phyloP scores from a whole-genome alignment of 805 yeast genomes.

The Schizosaccharomyces cryophilus region DNA sequence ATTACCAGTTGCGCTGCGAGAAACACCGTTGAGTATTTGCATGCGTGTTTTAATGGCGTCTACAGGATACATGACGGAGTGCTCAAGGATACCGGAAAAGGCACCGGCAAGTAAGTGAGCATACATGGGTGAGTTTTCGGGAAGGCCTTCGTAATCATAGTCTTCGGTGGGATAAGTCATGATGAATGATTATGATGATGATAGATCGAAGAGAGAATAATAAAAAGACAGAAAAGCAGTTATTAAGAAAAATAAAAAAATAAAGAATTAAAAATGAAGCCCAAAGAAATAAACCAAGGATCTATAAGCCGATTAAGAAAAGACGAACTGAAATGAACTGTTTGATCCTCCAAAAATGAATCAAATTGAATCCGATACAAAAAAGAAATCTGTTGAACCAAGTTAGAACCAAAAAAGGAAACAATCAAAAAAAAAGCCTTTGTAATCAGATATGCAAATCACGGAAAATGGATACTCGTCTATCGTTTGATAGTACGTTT shows the following conservation, averaged over 20 bases:
- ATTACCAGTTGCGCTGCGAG: slow-evolving; percentile 14
- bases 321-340: too few species aligned
- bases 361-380: too few species aligned
- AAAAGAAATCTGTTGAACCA: too few species aligned
- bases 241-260: background rate
- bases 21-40: slow-evolving; percentile 28
- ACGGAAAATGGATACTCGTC: too few species aligned
- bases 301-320: too few species aligned
- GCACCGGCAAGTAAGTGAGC: slow-evolving; percentile 86
- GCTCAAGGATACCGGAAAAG: slow-evolving; percentile 95
- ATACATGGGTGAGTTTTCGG: slow-evolving; percentile 56
- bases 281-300: too few species aligned
- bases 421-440: too few species aligned
- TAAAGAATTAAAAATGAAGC: background rate
- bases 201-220: background rate
- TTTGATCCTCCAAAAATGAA: too few species aligned
- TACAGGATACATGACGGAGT: slow-evolving; percentile 85
- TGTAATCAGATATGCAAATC: too few species aligned
- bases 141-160: slow-evolving; percentile 74
- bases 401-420: too few species aligned
- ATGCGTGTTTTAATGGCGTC: slow-evolving; percentile 91
- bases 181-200: background rate
- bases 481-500: too few species aligned
- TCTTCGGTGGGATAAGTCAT: slow-evolving; percentile 6
- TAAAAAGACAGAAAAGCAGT: background rate